Evolutionary conservation across 1,284 basidiomycete species (phyloP), one percentile per base, ranked within the genome.

Genomic region (Leccinum holopus): DNA sequence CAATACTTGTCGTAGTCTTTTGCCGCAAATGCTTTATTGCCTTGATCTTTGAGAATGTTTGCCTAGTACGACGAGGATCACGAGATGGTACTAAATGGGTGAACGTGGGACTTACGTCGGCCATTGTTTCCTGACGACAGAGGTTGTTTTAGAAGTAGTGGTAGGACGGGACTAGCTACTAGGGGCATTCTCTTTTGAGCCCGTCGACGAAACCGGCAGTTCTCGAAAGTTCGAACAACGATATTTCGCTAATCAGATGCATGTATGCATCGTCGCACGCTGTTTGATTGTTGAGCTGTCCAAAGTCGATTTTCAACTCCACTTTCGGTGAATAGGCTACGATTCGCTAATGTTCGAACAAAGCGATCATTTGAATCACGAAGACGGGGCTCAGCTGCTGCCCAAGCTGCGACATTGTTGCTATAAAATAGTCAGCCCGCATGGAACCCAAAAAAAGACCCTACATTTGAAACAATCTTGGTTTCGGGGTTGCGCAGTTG

Each of bases 1-100:
- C 83, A 79, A 96, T 94, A 10, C 3, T 85, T 87, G 77, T 93
- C 88, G 79, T 92, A 98, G 74, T 97, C 87, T 77, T 97, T 98
- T 61, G 94, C 92, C 41, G 91, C 83, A 80, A 98, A 98, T 44
- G 94, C 94, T 77, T 96, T 96, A 85, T 98, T 98, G 73, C 96
- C 96, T 75, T 90, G 87, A 71, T 95, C 92, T 82, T 98, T 97
- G 73, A 95, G 83, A 66, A 86, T 79, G 75, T 78, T 83, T 59
- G 79, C 83, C 83, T 86, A 30, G 28, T 33, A 12, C 3, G 54
- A 53, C 4, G 35, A 37, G 14, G 33, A 16, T 64, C 44, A 62
- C 9, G 28, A 21, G 37, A 58, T 5, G 47, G 18, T 10, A 14
- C 14, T 2, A 49, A 7, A 35, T 1, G 8, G 32, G 30, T 51